phyloP scores from a whole-genome alignment of 352 stramenopile genomes.

The Globisporangium viniferum region DNA sequence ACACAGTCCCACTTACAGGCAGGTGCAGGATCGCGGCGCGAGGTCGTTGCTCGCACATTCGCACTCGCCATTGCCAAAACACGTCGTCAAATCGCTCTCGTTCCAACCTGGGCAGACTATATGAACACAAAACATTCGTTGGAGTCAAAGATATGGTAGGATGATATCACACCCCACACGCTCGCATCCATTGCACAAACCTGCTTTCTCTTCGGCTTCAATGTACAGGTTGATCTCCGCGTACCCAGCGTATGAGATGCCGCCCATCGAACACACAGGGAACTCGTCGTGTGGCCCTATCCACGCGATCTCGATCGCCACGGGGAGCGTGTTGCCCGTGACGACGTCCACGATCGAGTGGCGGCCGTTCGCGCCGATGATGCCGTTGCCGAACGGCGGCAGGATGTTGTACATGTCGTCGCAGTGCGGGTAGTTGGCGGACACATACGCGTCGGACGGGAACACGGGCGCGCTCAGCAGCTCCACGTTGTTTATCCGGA shows the following conservation, averaged over 20 bases:
- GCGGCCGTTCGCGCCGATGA: slow-evolving; percentile 53
- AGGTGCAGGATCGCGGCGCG: slow-evolving; percentile 53
- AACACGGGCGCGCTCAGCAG: slow-evolving; percentile 50
- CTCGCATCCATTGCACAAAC: slow-evolving; percentile 28
- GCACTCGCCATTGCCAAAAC: slow-evolving; percentile 68
- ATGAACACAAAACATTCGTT: background rate
- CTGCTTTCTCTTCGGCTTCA: slow-evolving; percentile 74
- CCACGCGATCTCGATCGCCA: slow-evolving; percentile 65
- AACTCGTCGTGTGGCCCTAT: slow-evolving; percentile 41
- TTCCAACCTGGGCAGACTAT: slow-evolving; percentile 77
- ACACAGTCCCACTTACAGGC: slow-evolving; percentile 43
- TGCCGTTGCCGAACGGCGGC: slow-evolving; percentile 70
- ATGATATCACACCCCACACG: background rate
- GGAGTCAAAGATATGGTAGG: background rate
- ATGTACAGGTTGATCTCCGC: slow-evolving; percentile 80
- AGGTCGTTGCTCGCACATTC: slow-evolving; percentile 64
- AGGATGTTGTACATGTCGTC: slow-evolving; percentile 86
- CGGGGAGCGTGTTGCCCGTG: slow-evolving; percentile 30
- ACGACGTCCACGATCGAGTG: slow-evolving; percentile 66
- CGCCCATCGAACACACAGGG: slow-evolving; percentile 77
- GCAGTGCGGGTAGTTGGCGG: slow-evolving; percentile 78
- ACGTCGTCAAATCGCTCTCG: slow-evolving; percentile 36
- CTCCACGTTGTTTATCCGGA: slow-evolving; percentile 61
- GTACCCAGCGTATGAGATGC: slow-evolving; percentile 70
- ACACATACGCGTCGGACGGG: slow-evolving; percentile 59